phyloP scores from a whole-genome alignment of 495 filamentous ascomycete genomes.

The Aspergillus bertholletiae region DNA sequence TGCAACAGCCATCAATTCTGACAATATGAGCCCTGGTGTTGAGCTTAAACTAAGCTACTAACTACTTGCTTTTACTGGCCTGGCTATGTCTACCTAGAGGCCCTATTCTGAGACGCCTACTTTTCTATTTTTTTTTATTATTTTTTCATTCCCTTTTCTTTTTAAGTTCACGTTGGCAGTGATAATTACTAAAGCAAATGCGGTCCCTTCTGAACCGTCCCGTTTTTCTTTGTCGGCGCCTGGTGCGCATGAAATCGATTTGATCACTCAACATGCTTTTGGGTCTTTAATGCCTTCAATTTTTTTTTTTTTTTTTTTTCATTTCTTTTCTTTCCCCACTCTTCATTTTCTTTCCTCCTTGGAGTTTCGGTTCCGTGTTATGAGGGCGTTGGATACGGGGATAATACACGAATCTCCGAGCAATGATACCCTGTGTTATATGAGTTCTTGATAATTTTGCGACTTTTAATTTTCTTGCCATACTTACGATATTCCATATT shows the following conservation, averaged over 20 bases:
- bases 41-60: conserved; percentile 41
- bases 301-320: conserved; percentile 17
- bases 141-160: neutral
- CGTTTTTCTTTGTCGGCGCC: conserved; percentile 9
- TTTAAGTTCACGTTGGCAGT: neutral
- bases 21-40: conserved; percentile 19
- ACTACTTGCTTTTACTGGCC: conserved; percentile 2
- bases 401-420: conserved; percentile 48
- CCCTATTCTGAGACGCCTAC: too few relatives aligned
- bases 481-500: conserved; percentile 26
- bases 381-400: conserved; percentile 41
- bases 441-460: conserved; percentile 10
- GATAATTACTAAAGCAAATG: neutral
- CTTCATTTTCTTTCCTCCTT: conserved; percentile 5
- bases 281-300: conserved; percentile 1
- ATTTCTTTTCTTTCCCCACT: too few relatives aligned
- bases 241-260: conserved; percentile 14
- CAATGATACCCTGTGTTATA: conserved; percentile 45
- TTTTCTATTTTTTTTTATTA: neutral
- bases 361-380: conserved; percentile 24
- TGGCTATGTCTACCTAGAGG: too few relatives aligned
- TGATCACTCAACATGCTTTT: neutral
- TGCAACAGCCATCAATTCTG: conserved; percentile 2
- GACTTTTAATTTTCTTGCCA: conserved; percentile 10
- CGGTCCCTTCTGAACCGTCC: neutral